Evolutionary conservation across 345 rosid species (phyloP), one percentile per base, ranked within the genome.

Genomic region (Cardamine occulta): DNA sequence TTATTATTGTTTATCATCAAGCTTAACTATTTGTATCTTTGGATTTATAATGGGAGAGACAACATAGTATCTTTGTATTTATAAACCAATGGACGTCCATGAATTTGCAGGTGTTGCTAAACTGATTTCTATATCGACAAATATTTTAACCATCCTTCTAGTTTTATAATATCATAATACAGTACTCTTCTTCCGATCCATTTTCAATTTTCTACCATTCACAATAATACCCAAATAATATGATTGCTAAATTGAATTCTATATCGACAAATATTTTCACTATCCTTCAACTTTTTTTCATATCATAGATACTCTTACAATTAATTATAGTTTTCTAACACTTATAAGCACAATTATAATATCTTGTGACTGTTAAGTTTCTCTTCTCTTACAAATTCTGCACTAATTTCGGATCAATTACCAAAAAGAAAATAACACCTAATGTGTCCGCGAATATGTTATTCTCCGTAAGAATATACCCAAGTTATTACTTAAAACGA

Each of bases 371-470:
- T 26, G 28, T 37, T 62, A 35, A 10, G 18, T 68, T 73, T 7
- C 4, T 63, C 3, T 63, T 55, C 31, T 56, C 59, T 45, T 66
- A 32, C 51, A 23, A 65, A 44, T 65, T 56, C 11, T 21, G 56
- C 58, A 74, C 3, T 57, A 57, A 57, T 13, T 67, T 57, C 11
- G 72, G 66, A 11, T 47, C 40, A 47, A 47, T 35, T 74, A 34
- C 71, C 66, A 44, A 39, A 51, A 52, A 64, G 4, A 21, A 13
- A 60, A 8, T 35, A 67, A 67, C 68, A 75, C 19, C 74, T 68
- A 7, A 60, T 40, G 6, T 75, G 37, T 51, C 70, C 29, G 74
- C 29, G 74, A 75, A 68, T 75, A 9, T 73, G 42, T 17, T n/a
- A 28, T 31, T 42, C 0, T 2, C 28, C 39, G 34, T 51, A 59